Base-by-base conservation (phyloP, 768 basidiomycete genomes). In the Lentinula raphanica region DNA sequence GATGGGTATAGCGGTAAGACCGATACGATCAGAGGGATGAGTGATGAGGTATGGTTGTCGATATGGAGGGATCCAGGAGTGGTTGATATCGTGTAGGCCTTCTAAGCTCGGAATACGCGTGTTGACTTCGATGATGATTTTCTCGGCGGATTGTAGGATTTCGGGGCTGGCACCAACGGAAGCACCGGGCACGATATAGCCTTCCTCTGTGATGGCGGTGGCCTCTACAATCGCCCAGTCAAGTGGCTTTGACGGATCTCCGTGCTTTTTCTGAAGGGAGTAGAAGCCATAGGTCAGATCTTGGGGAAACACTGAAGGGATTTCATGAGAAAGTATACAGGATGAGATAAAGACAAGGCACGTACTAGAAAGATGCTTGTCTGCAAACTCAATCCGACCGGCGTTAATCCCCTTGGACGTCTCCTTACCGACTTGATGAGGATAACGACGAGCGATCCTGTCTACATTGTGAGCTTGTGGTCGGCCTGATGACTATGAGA, bases 171-270 rank as follows among this genome's bases (percentile, higher is more conserved):
- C 79, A 45, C 79, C 77, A 5, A 79, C 76, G 5, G 76, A 78
- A 15, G 77, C 77, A 51, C 78, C 76, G 15, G 77, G 79, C 1
- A 79, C 75, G 58, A 80, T 78, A 59, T 69, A 68, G 0, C 79
- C 79, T 2, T 80, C 78, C 59, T 79, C 77, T 1, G 75, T 77
- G 46, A 79, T 76, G 8, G 77, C 78, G 3, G 79, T 80, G 9
- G 78, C 79, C 60, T 80, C 78, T 6, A 78, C 76, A 49, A 80
- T 76, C 0, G 79, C 79, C 79, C 78, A 79, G 65, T 80, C 70
- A 19, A 80, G 69, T 1, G 72, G 77, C 50, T 77, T 77, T 38
- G 59, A 67, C 0, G 76, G 75, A 59, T 79, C 76, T 1, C 78
- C 77, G 40, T 77, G 76, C 15, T 66, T 74, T 59, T 79, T 78